Percentiles rank a stretch among this genome's conserved stretches.
These are phyloP conservation scores for Actinomortierella ambigua DNA, from an alignment of 371 early-diverging fungal species.

Conservation along the genomic window DNA sequence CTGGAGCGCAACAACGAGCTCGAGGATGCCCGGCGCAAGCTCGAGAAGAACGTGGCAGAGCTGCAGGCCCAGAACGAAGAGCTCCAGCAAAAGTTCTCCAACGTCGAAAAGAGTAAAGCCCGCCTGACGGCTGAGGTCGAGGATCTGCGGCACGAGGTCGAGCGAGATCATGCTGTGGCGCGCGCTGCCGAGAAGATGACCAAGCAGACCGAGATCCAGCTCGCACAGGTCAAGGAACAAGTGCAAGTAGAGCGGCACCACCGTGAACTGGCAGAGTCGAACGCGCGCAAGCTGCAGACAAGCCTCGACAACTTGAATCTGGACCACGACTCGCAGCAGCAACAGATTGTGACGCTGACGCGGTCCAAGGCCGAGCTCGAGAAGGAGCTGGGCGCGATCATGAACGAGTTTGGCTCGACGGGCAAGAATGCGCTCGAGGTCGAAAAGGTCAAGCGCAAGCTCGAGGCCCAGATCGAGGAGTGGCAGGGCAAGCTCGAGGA, in stretches of 20 bases:
- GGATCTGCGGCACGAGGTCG: conserved; percentile 71
- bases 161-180: conserved; percentile 70
- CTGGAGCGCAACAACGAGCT: conserved; percentile 58
- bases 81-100: conserved; percentile 51
- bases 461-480: conserved; percentile 66
- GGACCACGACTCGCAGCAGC: conserved; percentile 61
- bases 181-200: conserved; percentile 63
- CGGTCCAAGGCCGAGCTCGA: conserved; percentile 75
- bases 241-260: conserved; percentile 71
- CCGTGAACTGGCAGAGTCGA: conserved; percentile 65
- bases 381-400: conserved; percentile 69
- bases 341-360: conserved; percentile 55
- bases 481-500: conserved; percentile 65
- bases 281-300: conserved; percentile 60
- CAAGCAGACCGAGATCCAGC: conserved; percentile 64
- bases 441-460: conserved; percentile 64
- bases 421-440: conserved; percentile 78
- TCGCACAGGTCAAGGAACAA: conserved; percentile 53
- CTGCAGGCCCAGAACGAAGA: conserved; percentile 64
- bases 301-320: conserved; percentile 59
- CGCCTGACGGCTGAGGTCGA: conserved; percentile 73
- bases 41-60: conserved; percentile 69
- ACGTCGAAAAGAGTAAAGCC: conserved; percentile 70
- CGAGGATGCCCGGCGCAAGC: conserved; percentile 65
- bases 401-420: conserved; percentile 81